phyloP scores from a whole-genome alignment of 2,329 filamentous ascomycete genomes.

The Arthrinium phaeospermum region DNA sequence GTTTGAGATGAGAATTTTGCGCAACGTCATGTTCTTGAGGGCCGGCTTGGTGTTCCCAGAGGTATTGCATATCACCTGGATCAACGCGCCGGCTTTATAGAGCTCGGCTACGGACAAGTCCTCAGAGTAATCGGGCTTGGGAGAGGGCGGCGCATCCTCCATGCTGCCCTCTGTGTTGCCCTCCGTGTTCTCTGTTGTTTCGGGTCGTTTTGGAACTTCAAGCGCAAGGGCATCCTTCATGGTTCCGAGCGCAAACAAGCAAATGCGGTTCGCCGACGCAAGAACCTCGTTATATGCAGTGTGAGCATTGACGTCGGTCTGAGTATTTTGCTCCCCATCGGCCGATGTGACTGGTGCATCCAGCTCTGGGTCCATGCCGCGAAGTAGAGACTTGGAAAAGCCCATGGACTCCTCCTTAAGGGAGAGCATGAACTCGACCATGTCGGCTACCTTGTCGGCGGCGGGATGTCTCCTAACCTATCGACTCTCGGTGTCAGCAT shows the following conservation, averaged over 20 bases:
- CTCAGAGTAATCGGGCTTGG: neutral
- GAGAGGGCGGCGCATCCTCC: neutral
- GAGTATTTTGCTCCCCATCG: neutral
- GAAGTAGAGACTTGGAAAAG: neutral
- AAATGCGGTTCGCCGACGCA: neutral
- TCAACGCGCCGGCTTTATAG: neutral
- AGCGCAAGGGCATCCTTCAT: neutral
- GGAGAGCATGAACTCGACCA: neutral
- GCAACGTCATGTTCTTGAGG: neutral
- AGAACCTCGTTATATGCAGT: neutral
- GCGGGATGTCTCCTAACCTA: neutral
- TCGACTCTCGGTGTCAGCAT: no score
- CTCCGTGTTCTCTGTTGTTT: neutral
- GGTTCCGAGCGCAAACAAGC: neutral
- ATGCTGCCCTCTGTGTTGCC: neutral
- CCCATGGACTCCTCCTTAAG: neutral
- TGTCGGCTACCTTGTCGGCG: neutral
- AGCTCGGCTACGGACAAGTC: neutral
- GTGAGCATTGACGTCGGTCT: neutral
- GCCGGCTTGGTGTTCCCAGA: neutral
- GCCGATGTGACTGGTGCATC: neutral
- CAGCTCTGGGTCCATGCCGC: no score
- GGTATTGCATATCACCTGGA: neutral
- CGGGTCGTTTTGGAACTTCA: neutral
- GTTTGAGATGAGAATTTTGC: slow-evolving; percentile 12